Conservation (phyloP, 805 yeast genomes). For the Candida manassasensis region DNA sequence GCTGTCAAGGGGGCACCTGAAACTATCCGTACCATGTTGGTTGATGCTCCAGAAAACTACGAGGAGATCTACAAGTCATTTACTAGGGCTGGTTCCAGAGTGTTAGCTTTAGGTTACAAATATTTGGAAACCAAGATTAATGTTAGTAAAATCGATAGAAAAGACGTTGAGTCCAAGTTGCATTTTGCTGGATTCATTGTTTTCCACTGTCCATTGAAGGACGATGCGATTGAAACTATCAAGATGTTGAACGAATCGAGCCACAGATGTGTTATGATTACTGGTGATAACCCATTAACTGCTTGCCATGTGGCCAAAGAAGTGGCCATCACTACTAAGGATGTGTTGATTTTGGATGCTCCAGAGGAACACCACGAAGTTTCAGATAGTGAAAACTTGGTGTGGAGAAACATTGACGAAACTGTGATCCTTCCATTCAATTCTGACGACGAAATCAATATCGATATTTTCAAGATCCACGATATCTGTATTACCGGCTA, state of each 20-base stretch:
- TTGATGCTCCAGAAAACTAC: slow-evolving; percentile 67
- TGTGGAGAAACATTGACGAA: slow-evolving; percentile 85
- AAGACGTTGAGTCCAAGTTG: slow-evolving; percentile 68
- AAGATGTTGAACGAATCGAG: slow-evolving; percentile 91
- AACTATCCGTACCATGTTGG: slow-evolving; percentile 76
- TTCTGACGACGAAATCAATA: slow-evolving; percentile 53
- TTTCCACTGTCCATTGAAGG: slow-evolving; percentile 95
- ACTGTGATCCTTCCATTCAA: slow-evolving; percentile 63
- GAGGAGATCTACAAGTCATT: slow-evolving; percentile 84
- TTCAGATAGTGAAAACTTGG: slow-evolving; percentile 49
- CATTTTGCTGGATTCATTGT: slow-evolving; percentile 89
- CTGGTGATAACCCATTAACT: slow-evolving; percentile 98
- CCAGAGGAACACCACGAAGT: slow-evolving; percentile 64
- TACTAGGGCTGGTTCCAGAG: slow-evolving; percentile 95
- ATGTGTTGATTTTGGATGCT: slow-evolving; percentile 79
- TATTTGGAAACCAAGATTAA: slow-evolving; percentile 49
- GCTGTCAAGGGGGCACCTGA: slow-evolving; percentile 98
- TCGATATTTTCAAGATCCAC: slow-evolving; percentile 52
- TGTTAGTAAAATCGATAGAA: slow-evolving; percentile 59
- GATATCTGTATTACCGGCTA: slow-evolving; percentile 93
- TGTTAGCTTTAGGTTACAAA: slow-evolving; percentile 90
- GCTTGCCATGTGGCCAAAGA: slow-evolving; percentile 97
- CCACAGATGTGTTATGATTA: slow-evolving; percentile 95
- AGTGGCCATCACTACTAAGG: slow-evolving; percentile 81
- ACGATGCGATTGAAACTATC: slow-evolving; percentile 86